A percentile compares a stretch with the other conserved stretches of the same genome.
Evolutionary conservation across 1,284 basidiomycete genomes (phyloP).

Genomic region (Tylopilus orsonianus): DNA sequence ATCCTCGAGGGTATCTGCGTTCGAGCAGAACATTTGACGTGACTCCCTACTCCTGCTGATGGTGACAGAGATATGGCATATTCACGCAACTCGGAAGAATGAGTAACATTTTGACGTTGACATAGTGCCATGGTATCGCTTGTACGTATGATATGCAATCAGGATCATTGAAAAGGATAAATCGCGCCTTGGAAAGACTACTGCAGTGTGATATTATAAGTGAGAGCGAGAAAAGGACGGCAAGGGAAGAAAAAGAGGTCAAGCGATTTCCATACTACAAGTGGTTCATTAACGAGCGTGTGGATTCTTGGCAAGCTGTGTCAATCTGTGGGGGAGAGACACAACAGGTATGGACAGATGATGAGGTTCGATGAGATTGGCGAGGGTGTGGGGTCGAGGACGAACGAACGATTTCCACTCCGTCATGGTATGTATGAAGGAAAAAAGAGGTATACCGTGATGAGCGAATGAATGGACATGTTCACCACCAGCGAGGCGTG

Average conservation of each 20-base stretch:
- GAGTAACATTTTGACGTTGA: neutral
- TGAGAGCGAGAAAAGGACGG: constrained; percentile 3
- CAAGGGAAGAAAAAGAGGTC: neutral
- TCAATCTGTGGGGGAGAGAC: constrained; percentile 7
- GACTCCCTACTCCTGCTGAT: constrained; percentile 5
- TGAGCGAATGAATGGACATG: constrained; percentile 14
- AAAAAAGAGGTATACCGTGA: constrained; percentile 24
- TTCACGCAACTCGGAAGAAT: neutral
- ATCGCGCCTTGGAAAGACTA: constrained; percentile 16
- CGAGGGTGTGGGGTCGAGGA: constrained; percentile 14
- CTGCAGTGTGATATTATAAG: constrained; percentile 27
- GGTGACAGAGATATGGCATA: neutral
- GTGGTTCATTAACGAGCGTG: constrained; percentile 25
- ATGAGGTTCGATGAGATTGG: constrained; percentile 20
- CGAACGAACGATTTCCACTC: constrained; percentile 23
- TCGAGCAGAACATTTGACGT: constrained; percentile 24
- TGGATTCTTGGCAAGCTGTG: neutral
- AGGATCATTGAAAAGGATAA: constrained; percentile 2
- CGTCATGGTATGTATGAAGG: constrained; percentile 23
- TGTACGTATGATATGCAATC: constrained; percentile 18
- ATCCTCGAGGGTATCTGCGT: constrained; percentile 37
- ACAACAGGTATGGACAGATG: constrained; percentile 12
- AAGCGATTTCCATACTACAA: constrained; percentile 32
- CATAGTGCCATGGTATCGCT: constrained; percentile 6
- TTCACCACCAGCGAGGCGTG: constrained; percentile 11